A percentile compares a stretch with the other conserved stretches of the same genome.
Evolutionary conservation across 768 basidiomycete species (phyloP).

Genomic region (Trametes cubensis): DNA sequence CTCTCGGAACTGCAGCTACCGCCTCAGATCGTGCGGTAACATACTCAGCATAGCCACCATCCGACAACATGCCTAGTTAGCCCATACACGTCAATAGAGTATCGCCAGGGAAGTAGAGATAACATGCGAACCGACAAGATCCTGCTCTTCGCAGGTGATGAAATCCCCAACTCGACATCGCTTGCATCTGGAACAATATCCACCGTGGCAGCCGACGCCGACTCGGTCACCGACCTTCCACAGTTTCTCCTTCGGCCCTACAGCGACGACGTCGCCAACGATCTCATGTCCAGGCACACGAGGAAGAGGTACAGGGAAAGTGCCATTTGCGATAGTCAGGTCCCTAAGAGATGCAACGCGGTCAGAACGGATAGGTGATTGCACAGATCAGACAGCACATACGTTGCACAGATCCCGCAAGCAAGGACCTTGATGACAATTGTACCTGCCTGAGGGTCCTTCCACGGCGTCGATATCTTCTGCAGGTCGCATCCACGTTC

Average conservation of each 20-base stretch:
- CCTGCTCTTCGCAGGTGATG: conserved; percentile 30
- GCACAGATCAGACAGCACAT: not conserved
- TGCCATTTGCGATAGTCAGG: not conserved
- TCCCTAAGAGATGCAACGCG: not conserved
- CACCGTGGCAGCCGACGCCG: conserved; percentile 35
- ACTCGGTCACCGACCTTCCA: conserved; percentile 36
- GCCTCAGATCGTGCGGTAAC: conserved; percentile 29
- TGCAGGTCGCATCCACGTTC: conserved; percentile 22
- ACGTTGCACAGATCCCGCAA: conserved; percentile 33
- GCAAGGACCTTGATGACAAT: conserved; percentile 33
- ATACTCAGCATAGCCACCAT: conserved; percentile 37
- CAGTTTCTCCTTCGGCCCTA: conserved; percentile 23
- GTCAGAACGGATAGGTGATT: not conserved
- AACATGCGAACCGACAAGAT: conserved; percentile 22
- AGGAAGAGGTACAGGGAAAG: conserved; percentile 13
- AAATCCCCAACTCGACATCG: conserved; percentile 32
- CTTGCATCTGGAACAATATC: conserved; percentile 31
- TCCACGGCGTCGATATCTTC: conserved; percentile 24
- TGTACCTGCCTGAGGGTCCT: conserved; percentile 26
- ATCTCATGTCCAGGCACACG: conserved; percentile 35
- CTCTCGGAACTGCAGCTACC: conserved; percentile 29
- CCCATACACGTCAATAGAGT: not conserved
- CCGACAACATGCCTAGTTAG: conserved; percentile 27
- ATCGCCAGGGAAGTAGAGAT: not conserved
- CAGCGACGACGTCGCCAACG: conserved; percentile 31